Base-by-base conservation (phyloP, 192 early-diverging fungal genomes). In the Coemansia sp. region DNA sequence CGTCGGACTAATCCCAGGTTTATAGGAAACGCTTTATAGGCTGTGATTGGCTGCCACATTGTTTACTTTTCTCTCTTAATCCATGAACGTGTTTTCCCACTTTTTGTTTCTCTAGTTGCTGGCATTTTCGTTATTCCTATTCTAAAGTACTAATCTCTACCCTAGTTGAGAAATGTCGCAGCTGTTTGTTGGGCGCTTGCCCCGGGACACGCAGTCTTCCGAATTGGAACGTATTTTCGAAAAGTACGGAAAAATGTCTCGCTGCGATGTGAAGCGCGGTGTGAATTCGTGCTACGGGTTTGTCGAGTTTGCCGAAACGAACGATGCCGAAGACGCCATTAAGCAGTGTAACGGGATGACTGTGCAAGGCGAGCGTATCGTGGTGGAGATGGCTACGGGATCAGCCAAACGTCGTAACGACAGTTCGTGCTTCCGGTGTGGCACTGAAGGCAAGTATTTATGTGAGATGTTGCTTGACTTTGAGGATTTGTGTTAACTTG, bases 371-470 rank as follows among this genome's bases (percentile, higher is more conserved):
- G 72, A 74, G 32, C 41, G 45, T 29, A 80, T 80, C 55, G 77
- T 80, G 5, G 77, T 80, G 2, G 72, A 80, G 57, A 50, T 71
- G 47, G 72, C 77, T 49, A 68, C 70, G 48, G 71, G 62, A 1
- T 17, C 72, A 3, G 67, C 72, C 8, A 57, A 72, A 17, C 67
- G 60, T 32, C 71, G 69, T 43, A 65, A 80, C 50, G 69, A 67
- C 37, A 67, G 48, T 50, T 59, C 55, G 50, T 80, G 77, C 68
- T 80, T 80, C 77, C 72, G 77, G 55, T 80, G 77, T 43, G 67
- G 72, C 38, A 39, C 59, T 21, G 76, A 73, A 60, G 76, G 76
- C 72, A 78, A 35, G 70, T 12, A 49, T 45, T 45, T 2, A 9
- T 2, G 41, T 43, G 56, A 27, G 35, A 19, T 37, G 17, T 48